phyloP scores from a whole-genome alignment of 179 eudicot genomes.

The Silene vulgaris region DNA sequence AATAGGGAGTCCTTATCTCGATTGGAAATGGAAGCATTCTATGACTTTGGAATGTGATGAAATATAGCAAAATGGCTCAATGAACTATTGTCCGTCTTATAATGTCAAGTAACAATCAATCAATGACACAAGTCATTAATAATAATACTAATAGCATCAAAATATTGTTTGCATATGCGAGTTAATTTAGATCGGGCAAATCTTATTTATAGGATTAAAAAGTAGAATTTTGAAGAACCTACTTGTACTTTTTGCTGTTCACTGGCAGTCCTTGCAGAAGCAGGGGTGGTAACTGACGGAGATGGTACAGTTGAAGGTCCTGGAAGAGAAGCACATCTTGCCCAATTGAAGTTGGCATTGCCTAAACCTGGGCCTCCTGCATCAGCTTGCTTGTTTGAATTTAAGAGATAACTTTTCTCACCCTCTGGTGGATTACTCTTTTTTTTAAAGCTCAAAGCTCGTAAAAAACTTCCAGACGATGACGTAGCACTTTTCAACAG shows the following conservation, averaged over 20 bases:
- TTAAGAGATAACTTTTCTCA: constrained; percentile 64
- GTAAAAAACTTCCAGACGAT: constrained; percentile 48
- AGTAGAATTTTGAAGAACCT: constrained; percentile 21
- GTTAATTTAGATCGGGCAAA: no score
- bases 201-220: background rate
- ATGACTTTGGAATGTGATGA: background rate
- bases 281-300: constrained; percentile 56
- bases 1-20: no score
- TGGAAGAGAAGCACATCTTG: constrained; percentile 76
- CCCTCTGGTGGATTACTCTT: constrained; percentile 38
- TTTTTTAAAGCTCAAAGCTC: constrained; percentile 72
- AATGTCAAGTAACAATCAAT: background rate
- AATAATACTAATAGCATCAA: background rate
- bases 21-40: no score
- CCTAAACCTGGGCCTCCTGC: constrained; percentile 47
- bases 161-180: background rate
- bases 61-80: background rate
- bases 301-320: constrained; percentile 57
- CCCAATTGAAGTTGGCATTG: constrained; percentile 38
- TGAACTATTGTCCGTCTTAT: background rate
- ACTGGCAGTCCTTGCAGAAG: constrained; percentile 55
- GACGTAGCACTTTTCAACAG: constrained; percentile 38
- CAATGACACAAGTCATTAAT: background rate
- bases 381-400: constrained; percentile 36
- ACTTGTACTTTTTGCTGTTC: constrained; percentile 50